Conservation (phyloP, 805 yeast genomes). For the Saturnispora hagleri region DNA sequence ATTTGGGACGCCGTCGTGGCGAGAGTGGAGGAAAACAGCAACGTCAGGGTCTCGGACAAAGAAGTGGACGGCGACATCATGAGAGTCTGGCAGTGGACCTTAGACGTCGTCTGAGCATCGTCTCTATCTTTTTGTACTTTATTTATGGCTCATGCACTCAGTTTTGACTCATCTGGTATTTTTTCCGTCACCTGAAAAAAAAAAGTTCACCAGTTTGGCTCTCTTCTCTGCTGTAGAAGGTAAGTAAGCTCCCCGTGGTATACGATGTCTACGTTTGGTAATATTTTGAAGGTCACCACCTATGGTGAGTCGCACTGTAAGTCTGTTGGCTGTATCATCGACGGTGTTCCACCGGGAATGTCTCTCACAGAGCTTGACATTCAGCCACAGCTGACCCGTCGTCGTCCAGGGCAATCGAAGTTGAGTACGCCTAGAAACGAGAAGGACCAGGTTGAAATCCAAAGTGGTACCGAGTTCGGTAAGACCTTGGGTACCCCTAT, state of each 20-base stretch:
- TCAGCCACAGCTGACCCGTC: slow-evolving; percentile 91
- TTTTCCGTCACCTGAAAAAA: not conserved
- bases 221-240: not conserved
- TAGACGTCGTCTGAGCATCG: slow-evolving; percentile 22
- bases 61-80: slow-evolving; percentile 84
- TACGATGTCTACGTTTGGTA: slow-evolving; percentile 69
- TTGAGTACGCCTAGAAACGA: slow-evolving; percentile 94
- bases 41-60: slow-evolving; percentile 49
- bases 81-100: slow-evolving; percentile 84
- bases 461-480: slow-evolving; percentile 89
- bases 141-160: not conserved
- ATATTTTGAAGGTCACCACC: slow-evolving; percentile 68
- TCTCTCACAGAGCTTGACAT: slow-evolving; percentile 75
- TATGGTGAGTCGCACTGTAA: slow-evolving; percentile 98
- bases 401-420: slow-evolving; percentile 96
- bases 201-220: not conserved
- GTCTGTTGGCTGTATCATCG: slow-evolving; percentile 96
- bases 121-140: not conserved
- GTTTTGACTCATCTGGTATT: slow-evolving; percentile 4
- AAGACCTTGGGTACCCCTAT: slow-evolving; percentile 91
- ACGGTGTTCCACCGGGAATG: slow-evolving; percentile 96
- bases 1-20: slow-evolving; percentile 53
- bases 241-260: not conserved
- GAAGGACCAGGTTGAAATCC: slow-evolving; percentile 86
- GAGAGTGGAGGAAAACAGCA: slow-evolving; percentile 55